These are phyloP conservation scores for Colletotrichum sp. DNA, from an alignment of 2,329 filamentous ascomycete genomes.

Conservation along the genomic window DNA sequence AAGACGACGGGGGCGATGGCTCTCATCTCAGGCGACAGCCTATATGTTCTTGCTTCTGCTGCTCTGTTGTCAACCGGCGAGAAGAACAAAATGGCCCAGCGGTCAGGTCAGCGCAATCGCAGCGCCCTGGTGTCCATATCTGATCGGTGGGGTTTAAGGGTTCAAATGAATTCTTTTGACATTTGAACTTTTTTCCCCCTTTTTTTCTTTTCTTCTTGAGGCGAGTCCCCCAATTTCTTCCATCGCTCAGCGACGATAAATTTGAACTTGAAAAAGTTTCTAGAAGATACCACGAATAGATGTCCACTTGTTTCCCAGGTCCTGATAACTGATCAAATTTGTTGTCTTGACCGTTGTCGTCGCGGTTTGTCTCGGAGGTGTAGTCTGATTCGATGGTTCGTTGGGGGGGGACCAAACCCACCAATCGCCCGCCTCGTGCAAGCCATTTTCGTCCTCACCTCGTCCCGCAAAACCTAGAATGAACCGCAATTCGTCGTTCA, in stretches of 20 bases:
- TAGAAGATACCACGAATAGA: not conserved
- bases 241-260: not conserved
- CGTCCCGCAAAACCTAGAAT: slow-evolving; percentile 12
- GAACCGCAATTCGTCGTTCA: not conserved
- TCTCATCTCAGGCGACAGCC: not conserved
- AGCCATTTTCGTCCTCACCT: not conserved
- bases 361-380: not conserved
- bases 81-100: not conserved
- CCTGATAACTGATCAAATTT: not conserved
- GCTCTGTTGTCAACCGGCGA: not conserved
- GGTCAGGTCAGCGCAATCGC: not conserved
- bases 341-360: not conserved
- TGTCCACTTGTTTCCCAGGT: not conserved
- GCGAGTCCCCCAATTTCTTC: not conserved
- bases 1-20: not conserved
- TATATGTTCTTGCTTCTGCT: not conserved
- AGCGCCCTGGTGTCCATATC: not conserved
- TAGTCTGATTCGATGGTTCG: not conserved
- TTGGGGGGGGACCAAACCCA: not conserved
- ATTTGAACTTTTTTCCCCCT: not conserved
- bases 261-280: not conserved
- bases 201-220: not conserved
- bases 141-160: not conserved
- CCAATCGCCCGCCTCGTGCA: not conserved
- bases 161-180: not conserved